A percentile compares a stretch with the other conserved stretches of the same genome.
These are phyloP conservation scores for Fennellomyces sp. DNA, from an alignment of 371 early-diverging fungal genomes.

Conservation along the genomic window DNA sequence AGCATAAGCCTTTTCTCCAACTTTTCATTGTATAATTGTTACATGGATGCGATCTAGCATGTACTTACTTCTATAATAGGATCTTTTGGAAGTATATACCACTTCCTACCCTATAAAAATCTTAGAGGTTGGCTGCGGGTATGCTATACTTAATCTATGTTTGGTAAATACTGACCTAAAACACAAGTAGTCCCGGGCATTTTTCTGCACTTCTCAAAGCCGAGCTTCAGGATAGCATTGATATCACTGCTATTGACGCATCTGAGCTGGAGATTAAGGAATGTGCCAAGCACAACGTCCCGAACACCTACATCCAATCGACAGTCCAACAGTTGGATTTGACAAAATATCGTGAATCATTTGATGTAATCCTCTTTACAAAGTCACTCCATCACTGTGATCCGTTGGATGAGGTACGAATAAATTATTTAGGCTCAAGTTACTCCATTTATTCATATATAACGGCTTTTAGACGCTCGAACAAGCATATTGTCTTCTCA, in stretches of 20 bases:
- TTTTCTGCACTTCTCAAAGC: slow-evolving; percentile 7
- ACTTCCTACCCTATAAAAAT: background rate
- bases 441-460: background rate
- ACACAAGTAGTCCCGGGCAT: slow-evolving; percentile 5
- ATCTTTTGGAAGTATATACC: no score
- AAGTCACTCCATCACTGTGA: slow-evolving; percentile 17
- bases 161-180: background rate
- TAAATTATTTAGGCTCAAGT: background rate
- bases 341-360: background rate
- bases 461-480: slow-evolving; percentile 1
- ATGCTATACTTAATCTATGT: background rate
- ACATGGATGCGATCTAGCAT: no score
- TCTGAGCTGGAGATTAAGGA: background rate
- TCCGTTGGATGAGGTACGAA: slow-evolving; percentile 4
- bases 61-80: no score
- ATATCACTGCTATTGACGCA: slow-evolving; percentile 11
- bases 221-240: slow-evolving; percentile 1
- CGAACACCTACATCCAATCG: background rate
- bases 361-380: slow-evolving; percentile 8
- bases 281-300: background rate
- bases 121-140: slow-evolving; percentile 13
- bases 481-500: background rate
- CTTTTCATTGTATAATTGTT: background rate
- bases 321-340: background rate
- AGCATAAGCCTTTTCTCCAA: background rate